phyloP scores from a whole-genome alignment of 164 flowering plant genomes.

The Aristolochia contorta region DNA sequence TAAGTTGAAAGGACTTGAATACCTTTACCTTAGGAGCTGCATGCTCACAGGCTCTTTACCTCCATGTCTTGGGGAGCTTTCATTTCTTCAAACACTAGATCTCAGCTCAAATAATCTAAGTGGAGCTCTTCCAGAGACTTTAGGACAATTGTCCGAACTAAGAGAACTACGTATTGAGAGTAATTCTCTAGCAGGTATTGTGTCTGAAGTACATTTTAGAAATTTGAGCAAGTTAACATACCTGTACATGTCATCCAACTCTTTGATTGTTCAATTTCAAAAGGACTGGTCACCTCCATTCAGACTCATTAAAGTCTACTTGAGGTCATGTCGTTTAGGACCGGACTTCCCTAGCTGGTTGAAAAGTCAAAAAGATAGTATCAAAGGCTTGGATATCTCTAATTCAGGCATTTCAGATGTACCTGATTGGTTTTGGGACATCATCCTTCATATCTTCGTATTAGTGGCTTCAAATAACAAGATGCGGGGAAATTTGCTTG shows the following conservation, averaged over 20 bases:
- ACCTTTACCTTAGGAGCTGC: background rate
- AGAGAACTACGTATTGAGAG: too few species aligned
- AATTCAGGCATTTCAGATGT: slow-evolving; percentile 1
- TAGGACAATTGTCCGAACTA: too few species aligned
- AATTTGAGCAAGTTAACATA: slow-evolving; percentile 1
- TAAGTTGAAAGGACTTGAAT: background rate
- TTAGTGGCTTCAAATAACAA: background rate
- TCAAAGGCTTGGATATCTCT: background rate
- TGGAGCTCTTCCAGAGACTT: background rate
- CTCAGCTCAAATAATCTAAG: background rate
- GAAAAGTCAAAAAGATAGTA: background rate
- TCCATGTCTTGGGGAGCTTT: background rate
- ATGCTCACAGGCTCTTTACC: too few species aligned
- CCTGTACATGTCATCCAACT: background rate
- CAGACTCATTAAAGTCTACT: background rate
- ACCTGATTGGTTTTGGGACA: slow-evolving; percentile 3
- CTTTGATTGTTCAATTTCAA: background rate
- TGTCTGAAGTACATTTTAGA: too few species aligned
- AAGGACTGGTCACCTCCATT: too few species aligned
- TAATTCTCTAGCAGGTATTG: too few species aligned
- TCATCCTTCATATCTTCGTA: background rate
- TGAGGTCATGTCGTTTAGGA: background rate
- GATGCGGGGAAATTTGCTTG: background rate
- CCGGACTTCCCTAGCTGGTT: slow-evolving; percentile 2
- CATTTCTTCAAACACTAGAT: background rate